Conservation (phyloP, 2,329 filamentous ascomycete genomes). For the Diplocarpon rosae region DNA sequence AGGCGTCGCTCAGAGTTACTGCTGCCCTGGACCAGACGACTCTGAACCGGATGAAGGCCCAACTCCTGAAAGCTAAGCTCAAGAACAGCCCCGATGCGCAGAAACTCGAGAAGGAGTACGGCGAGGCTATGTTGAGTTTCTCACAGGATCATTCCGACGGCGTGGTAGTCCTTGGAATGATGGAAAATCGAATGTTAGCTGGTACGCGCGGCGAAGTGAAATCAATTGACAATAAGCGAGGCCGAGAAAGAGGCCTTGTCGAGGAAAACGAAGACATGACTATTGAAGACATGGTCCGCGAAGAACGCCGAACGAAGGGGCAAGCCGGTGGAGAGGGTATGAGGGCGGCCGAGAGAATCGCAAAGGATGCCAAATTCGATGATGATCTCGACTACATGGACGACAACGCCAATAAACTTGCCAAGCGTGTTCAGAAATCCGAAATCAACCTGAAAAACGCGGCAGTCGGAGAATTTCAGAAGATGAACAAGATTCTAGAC, state of each 20-base stretch:
- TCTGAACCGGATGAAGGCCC: constrained; percentile 81
- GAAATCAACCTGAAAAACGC: constrained; percentile 79
- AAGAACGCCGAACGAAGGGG: constrained; percentile 76
- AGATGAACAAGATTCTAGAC: constrained; percentile 77
- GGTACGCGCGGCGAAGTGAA: constrained; percentile 65
- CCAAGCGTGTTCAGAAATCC: constrained; percentile 76
- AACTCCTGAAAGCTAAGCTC: constrained; percentile 92
- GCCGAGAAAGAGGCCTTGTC: constrained; percentile 72
- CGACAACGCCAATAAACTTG: constrained; percentile 86
- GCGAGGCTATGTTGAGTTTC: constrained; percentile 56
- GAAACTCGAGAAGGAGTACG: constrained; percentile 70
- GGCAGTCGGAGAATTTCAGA: constrained; percentile 81
- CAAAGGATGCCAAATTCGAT: constrained; percentile 84
- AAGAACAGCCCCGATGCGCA: constrained; percentile 29
- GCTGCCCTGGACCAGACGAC: constrained; percentile 60
- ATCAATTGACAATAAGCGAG: constrained; percentile 66
- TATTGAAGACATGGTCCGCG: constrained; percentile 92
- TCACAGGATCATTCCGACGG: constrained; percentile 42
- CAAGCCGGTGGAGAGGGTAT: constrained; percentile 69
- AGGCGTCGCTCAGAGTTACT: constrained; percentile 35
- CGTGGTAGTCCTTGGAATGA: constrained; percentile 71
- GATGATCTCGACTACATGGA: constrained; percentile 95
- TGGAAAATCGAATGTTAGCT: constrained; percentile 83
- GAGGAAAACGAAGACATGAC: constrained; percentile 92
- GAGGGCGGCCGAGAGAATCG: constrained; percentile 82